Percentiles rank a stretch among this genome's conserved stretches.
Evolutionary conservation across 2,329 filamentous ascomycete genomes (phyloP).

Genomic region (Penicillium hordei): DNA sequence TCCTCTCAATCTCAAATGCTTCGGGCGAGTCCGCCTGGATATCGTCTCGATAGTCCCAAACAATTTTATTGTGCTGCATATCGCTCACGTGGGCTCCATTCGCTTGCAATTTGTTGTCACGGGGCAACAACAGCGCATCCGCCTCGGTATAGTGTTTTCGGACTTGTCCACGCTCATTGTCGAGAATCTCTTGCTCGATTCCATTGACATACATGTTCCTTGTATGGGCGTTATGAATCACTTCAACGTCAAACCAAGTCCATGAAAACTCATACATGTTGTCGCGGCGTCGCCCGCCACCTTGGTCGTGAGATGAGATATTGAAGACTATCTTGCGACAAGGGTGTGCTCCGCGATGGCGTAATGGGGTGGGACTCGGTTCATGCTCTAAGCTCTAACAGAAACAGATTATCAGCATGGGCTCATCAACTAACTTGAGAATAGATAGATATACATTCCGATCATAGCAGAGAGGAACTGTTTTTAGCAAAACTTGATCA

Average conservation of each 20-base stretch:
- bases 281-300: slow-evolving; percentile 19
- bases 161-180: slow-evolving; percentile 15
- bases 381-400: slow-evolving; percentile 17
- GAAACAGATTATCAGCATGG: background rate
- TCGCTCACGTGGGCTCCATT: slow-evolving; percentile 27
- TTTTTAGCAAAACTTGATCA: slow-evolving; percentile 37
- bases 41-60: slow-evolving; percentile 39
- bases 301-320: slow-evolving; percentile 40
- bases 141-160: slow-evolving; percentile 20
- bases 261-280: slow-evolving; percentile 34
- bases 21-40: slow-evolving; percentile 32
- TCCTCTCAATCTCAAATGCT: slow-evolving; percentile 33
- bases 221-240: slow-evolving; percentile 29
- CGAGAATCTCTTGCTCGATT: slow-evolving; percentile 16
- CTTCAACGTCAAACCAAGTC: slow-evolving; percentile 43
- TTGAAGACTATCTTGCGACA: slow-evolving; percentile 42
- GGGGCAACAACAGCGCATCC: slow-evolving; percentile 33
- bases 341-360: slow-evolving; percentile 37
- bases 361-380: slow-evolving; percentile 26
- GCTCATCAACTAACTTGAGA: slow-evolving; percentile 5
- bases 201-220: slow-evolving; percentile 20
- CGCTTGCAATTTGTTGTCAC: slow-evolving; percentile 31
- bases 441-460: slow-evolving; percentile 24
- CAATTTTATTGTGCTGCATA: slow-evolving; percentile 29
- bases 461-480: slow-evolving; percentile 39